Percentiles rank a stretch among this genome's conserved stretches.
These are phyloP conservation scores for Verticillium tricorpus DNA, from an alignment of 2,329 filamentous ascomycete species.

Conservation along the genomic window DNA sequence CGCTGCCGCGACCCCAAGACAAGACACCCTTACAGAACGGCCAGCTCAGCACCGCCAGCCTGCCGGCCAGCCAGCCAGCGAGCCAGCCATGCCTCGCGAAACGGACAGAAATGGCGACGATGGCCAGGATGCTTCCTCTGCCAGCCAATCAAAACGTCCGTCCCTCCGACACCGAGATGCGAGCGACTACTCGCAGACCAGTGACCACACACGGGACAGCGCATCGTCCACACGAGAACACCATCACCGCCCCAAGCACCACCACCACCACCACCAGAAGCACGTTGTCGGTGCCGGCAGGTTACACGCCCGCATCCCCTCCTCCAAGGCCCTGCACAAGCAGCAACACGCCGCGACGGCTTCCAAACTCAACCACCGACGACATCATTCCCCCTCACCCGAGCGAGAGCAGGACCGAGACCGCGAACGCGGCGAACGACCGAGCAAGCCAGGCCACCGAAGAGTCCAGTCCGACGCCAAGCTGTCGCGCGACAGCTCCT, in stretches of 20 bases:
- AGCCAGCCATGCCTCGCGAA: conserved; percentile 27
- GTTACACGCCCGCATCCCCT: conserved; percentile 47
- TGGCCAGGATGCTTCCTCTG: conserved; percentile 40
- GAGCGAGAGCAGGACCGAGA: conserved; percentile 20
- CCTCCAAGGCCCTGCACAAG: conserved; percentile 48
- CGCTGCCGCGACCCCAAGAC: not conserved
- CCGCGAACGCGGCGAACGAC: conserved; percentile 3
- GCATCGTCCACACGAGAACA: conserved; percentile 16
- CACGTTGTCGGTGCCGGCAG: conserved; percentile 40
- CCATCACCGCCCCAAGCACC: conserved; percentile 21
- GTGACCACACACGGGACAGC: conserved; percentile 21
- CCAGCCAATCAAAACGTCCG: conserved; percentile 53
- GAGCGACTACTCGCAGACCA: conserved; percentile 28
- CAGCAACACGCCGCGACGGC: conserved; percentile 24
- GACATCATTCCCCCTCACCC: conserved; percentile 37
- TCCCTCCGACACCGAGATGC: conserved; percentile 25
- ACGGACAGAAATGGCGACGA: conserved; percentile 30
- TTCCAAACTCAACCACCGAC: conserved; percentile 32
- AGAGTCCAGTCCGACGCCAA: conserved; percentile 32
- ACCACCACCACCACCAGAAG: conserved; percentile 30
- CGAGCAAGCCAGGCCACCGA: conserved; percentile 19
- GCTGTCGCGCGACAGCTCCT: conserved; percentile 39
- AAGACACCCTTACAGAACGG: not conserved
- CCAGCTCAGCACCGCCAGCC: not conserved
- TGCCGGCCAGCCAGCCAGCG: conserved; percentile 4